phyloP scores from a whole-genome alignment of 2,329 filamentous ascomycete genomes.

The Penicillium sp. region DNA sequence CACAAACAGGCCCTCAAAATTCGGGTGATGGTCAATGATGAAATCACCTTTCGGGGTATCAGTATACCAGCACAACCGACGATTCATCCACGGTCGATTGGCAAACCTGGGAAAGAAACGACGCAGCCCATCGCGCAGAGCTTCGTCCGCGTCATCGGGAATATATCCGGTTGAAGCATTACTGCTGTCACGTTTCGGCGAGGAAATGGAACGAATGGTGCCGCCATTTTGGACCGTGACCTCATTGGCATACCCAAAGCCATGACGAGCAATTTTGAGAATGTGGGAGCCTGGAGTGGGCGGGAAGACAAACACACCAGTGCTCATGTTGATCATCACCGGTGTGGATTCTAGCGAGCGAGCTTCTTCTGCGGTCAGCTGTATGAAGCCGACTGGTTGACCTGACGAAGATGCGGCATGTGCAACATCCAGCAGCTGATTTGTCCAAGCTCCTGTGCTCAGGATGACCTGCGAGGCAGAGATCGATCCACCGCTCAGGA shows the following conservation, averaged over 20 bases:
- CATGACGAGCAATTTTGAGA: slow-evolving; percentile 62
- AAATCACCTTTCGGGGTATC: slow-evolving; percentile 65
- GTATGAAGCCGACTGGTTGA: slow-evolving; percentile 69
- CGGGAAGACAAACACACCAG: slow-evolving; percentile 48
- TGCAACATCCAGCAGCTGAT: slow-evolving; percentile 63
- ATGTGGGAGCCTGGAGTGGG: slow-evolving; percentile 42
- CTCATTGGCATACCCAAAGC: slow-evolving; percentile 53
- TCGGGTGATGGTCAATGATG: slow-evolving; percentile 61
- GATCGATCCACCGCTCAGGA: slow-evolving; percentile 45
- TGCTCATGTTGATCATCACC: slow-evolving; percentile 46
- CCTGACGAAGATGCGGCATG: slow-evolving; percentile 71
- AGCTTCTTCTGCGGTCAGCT: slow-evolving; percentile 64
- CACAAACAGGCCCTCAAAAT: slow-evolving; percentile 46
- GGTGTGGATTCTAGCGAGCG: slow-evolving; percentile 56
- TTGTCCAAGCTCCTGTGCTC: slow-evolving; percentile 79
- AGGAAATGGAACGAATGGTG: slow-evolving; percentile 27
- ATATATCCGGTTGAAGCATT: slow-evolving; percentile 36
- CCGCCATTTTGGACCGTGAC: slow-evolving; percentile 25
- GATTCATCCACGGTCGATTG: slow-evolving; percentile 53
- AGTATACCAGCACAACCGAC: slow-evolving; percentile 66
- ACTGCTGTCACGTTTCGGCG: slow-evolving; percentile 34
- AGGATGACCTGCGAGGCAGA: slow-evolving; percentile 67
- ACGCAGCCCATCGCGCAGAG: slow-evolving; percentile 54
- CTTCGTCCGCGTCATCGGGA: slow-evolving; percentile 51
- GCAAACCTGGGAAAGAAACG: slow-evolving; percentile 56